Evolutionary conservation across 345 rosid genomes (phyloP), one percentile per base, ranked within the genome.

Genomic region (Eucalyptus tenuipes): DNA sequence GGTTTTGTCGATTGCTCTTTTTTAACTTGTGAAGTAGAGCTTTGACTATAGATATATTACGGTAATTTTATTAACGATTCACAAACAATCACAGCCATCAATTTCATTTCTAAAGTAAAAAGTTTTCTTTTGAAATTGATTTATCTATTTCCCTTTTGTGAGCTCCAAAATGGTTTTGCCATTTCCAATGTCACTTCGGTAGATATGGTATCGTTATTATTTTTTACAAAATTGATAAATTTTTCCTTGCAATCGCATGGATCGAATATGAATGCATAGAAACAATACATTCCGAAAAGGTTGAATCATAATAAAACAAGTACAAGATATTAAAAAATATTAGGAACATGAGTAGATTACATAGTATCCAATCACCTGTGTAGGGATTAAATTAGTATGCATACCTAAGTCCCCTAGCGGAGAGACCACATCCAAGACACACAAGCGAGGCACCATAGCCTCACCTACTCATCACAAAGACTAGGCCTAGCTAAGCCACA

Each of bases 211-310:
- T 8, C 2, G 1, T 15, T 66, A 4, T 66, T 33, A 31, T 31
- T 16, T 66, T 66, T 18, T 4, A 16, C 6, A 0, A 31, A 68
- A 68, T 31, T 4, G 1, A 31, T 31, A 16, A 18, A 31, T 4
- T 61, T 13, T 29, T 4, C 20, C 8, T 8, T 16, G 45, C 3
- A 3, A 3, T 37, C 4, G 0, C 27, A 6, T 2, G 14, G 3
- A 40, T 5, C 4, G 1, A 10, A 18, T 37, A 11, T 37, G 2
- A 4, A 37, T 75, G 45, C 27, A 75, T 20, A 75, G 27, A 10
- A 40, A 75, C 27, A 11, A 20, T 11, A 24, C 14, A 22, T 7
- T n/a, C n/a, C n/a, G n/a, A n/a, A n/a, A n/a, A n/a, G n/a, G n/a
- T n/a, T n/a, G n/a, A n/a, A n/a, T n/a, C n/a, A n/a, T n/a, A n/a